A percentile compares a stretch with the other conserved stretches of the same genome.
Evolutionary conservation across 257 asterid species (phyloP).

Genomic region (Penstemon davidsonii): DNA sequence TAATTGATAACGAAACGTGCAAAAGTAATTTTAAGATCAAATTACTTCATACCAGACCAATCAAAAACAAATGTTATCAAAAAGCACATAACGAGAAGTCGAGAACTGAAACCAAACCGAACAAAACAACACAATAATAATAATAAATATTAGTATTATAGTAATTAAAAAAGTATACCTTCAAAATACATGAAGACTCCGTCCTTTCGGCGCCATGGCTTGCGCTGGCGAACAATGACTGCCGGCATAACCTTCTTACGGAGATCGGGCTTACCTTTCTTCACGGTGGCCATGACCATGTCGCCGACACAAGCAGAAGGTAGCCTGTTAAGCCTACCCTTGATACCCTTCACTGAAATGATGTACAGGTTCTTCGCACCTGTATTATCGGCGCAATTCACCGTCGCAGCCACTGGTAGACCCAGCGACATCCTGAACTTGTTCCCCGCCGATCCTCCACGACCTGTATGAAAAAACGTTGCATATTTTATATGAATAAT

Average conservation of each 20-base stretch:
- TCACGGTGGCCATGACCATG: constrained; percentile 62
- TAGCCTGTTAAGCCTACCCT: constrained; percentile 54
- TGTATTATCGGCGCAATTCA: constrained; percentile 59
- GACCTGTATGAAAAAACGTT: constrained; percentile 29
- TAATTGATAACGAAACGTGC: too few relatives aligned
- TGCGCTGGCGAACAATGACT: constrained; percentile 54
- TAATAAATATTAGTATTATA: too few relatives aligned
- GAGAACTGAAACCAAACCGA: too few relatives aligned
- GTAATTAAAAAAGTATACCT: constrained; percentile 25
- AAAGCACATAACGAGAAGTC: too few relatives aligned
- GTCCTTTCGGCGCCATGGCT: constrained; percentile 63
- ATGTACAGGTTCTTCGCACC: constrained; percentile 58
- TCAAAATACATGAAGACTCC: constrained; percentile 60
- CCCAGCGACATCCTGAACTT: constrained; percentile 61
- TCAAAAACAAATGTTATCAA: too few relatives aligned
- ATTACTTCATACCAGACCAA: too few relatives aligned
- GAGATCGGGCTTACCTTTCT: constrained; percentile 57
- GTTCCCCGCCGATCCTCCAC: constrained; percentile 64
- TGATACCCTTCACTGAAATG: constrained; percentile 57
- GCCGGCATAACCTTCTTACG: constrained; percentile 66
- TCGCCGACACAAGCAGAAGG: constrained; percentile 61
- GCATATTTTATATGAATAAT: not conserved
- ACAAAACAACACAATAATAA: too few relatives aligned
- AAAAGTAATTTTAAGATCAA: too few relatives aligned
- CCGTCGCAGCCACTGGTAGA: constrained; percentile 59